phyloP scores from a whole-genome alignment of 352 stramenopile genomes.

The Pythium periplocum region DNA sequence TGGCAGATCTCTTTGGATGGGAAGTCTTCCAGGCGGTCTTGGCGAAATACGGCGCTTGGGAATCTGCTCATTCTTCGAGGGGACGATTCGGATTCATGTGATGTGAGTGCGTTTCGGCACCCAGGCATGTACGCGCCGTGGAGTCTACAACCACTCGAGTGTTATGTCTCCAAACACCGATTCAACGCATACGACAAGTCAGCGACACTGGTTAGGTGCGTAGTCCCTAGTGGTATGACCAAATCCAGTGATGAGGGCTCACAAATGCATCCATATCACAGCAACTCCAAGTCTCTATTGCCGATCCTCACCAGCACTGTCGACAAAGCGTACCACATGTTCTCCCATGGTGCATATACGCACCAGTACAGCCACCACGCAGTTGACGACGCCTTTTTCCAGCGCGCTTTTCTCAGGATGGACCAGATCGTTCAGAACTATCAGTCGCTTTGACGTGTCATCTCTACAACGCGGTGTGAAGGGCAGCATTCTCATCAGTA shows the following conservation, averaged over 20 bases:
- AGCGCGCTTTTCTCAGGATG: slow-evolving; percentile 56
- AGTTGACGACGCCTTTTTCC: slow-evolving; percentile 56
- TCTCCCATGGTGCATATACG: slow-evolving; percentile 48
- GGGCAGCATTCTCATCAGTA: too few species aligned
- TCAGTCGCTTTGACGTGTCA: slow-evolving; percentile 14
- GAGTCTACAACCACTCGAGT: slow-evolving; percentile 29
- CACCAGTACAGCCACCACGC: slow-evolving; percentile 58
- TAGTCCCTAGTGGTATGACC: not conserved
- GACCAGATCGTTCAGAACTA: slow-evolving; percentile 77
- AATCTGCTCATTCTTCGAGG: slow-evolving; percentile 51
- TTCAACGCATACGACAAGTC: slow-evolving; percentile 74
- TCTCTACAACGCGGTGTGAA: too few species aligned
- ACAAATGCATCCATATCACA: slow-evolving; percentile 11
- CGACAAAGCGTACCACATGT: slow-evolving; percentile 69
- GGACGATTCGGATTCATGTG: slow-evolving; percentile 12
- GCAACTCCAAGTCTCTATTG: slow-evolving; percentile 63
- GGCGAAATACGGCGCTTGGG: slow-evolving; percentile 35
- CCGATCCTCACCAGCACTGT: slow-evolving; percentile 38
- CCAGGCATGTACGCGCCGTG: slow-evolving; percentile 40
- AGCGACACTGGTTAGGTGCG: slow-evolving; percentile 14
- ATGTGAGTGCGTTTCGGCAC: slow-evolving; percentile 33
- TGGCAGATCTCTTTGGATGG: slow-evolving; percentile 37
- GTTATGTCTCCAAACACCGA: slow-evolving; percentile 17
- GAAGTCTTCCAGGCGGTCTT: slow-evolving; percentile 14
- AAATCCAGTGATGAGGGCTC: not conserved